Evolutionary conservation across 2,329 filamentous ascomycete genomes (phyloP), one percentile per base, ranked within the genome.

Genomic region (Colletotrichum lindemuthianum): DNA sequence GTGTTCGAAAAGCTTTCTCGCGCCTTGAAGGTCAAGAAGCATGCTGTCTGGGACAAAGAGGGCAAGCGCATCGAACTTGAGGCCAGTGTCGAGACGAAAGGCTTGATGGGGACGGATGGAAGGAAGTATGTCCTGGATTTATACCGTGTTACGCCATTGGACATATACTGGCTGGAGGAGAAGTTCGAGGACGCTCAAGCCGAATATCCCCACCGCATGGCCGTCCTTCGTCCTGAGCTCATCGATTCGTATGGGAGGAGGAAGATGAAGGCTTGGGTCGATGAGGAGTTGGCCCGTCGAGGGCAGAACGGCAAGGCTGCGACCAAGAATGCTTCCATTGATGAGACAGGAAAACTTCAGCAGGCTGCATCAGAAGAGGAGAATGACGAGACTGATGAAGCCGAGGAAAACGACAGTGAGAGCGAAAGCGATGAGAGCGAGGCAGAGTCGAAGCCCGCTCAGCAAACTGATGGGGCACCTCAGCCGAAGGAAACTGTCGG

Each of bases 41-140:
- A 99, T 76, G 84, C 93, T 48, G 96, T 99, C 4, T 99, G 96
- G 96, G 96, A 99, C 78, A 98, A 98, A 84, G 92, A 97, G 71
- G 88, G 90, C 70, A 91, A 93, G 78, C 88, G 91, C 67, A 93
- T 97, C 72, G 93, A 97, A 67, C 84, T 99, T 4, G 95, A 98
- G 77, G 93, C 92, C 44, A 98, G 94, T 72, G 94, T 99, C 12
- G 96, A 99, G 79, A 99, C 96, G 57, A 99, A 99, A 82, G 96
- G 96, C 57, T 83, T 99, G n/a, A 84, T 99, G 71, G 96, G 96
- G 51, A 99, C 96, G 1, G 96, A 99, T 74, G 96, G 94, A 41
- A 88, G 96, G 71, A 97, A 97, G 76, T 99, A 99, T 74, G 92
- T 97, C n/a, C 86, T 99, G 54, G 96, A 99, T 73, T 82, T 99